Percentiles rank a stretch among this genome's conserved stretches.
Conservation (phyloP, 2,329 filamentous ascomycete species). For the Penicillium fuscoglaucum region DNA sequence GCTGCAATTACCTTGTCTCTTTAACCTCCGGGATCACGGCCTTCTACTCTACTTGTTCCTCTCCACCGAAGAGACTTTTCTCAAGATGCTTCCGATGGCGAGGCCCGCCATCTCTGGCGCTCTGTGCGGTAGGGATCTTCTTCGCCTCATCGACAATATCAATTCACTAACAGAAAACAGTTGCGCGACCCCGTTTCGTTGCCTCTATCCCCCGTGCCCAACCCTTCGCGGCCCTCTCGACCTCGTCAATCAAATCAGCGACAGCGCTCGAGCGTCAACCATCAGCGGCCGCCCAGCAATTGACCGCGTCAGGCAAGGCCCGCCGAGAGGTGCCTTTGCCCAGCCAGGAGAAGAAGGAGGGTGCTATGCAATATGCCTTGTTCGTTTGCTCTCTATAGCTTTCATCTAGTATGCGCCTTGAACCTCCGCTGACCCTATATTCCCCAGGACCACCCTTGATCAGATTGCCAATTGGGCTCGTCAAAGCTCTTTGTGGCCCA, state of each 20-base stretch:
- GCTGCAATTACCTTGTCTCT: not conserved
- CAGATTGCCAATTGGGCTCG: constrained; percentile 84
- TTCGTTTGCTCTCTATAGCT: constrained; percentile 27
- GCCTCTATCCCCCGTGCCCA: constrained; percentile 37
- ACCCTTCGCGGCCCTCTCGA: constrained; percentile 43
- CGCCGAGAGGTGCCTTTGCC: constrained; percentile 51
- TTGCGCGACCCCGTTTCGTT: constrained; percentile 31
- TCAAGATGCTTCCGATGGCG: constrained; percentile 30
- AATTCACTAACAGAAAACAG: constrained; percentile 24
- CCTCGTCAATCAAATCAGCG: constrained; percentile 45
- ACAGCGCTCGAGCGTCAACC: constrained; percentile 43
- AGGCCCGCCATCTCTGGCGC: constrained; percentile 31
- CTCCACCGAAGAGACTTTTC: constrained; percentile 1
- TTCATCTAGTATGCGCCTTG: not conserved
- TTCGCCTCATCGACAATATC: constrained; percentile 2
- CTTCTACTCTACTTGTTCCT: constrained; percentile 3
- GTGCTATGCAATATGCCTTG: constrained; percentile 55
- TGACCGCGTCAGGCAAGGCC: constrained; percentile 46
- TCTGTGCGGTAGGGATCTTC: constrained; percentile 27
- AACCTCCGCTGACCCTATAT: constrained; percentile 10
- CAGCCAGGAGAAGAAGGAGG: constrained; percentile 53
- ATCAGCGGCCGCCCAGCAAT: constrained; percentile 31
- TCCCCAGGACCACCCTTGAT: constrained; percentile 54
- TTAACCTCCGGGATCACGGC: not conserved
- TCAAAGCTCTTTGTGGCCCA: constrained; percentile 84